A percentile compares a stretch with the other conserved stretches of the same genome.
These are phyloP conservation scores for Flaveria floridana DNA, from an alignment of 140 eudicot species.

Conservation along the genomic window DNA sequence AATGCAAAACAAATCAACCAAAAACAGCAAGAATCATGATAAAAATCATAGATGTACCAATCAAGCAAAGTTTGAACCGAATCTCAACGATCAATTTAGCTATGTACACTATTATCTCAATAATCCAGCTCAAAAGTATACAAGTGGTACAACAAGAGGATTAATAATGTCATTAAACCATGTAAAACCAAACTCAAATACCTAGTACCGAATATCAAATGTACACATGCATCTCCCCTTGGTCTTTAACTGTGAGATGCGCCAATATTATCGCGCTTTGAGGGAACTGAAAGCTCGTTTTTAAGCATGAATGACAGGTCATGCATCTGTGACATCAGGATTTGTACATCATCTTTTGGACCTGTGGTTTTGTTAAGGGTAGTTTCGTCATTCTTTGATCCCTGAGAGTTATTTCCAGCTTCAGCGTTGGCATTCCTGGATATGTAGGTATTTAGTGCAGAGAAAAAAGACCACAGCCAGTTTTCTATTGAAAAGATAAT, in stretches of 20 bases:
- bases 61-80: slow-evolving; percentile 12
- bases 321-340: slow-evolving; percentile 72
- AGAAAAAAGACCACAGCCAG: neutral
- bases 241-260: slow-evolving; percentile 22
- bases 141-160: slow-evolving; percentile 35
- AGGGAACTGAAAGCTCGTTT: slow-evolving; percentile 54
- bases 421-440: slow-evolving; percentile 39
- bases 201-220: slow-evolving; percentile 14
- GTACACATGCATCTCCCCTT: slow-evolving; percentile 27
- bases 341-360: slow-evolving; percentile 40
- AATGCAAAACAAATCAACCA: neutral
- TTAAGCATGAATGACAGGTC: slow-evolving; percentile 85
- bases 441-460: slow-evolving; percentile 14
- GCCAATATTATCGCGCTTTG: slow-evolving; percentile 27
- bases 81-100: slow-evolving; percentile 20
- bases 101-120: slow-evolving; percentile 27
- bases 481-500: neutral
- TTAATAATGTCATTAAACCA: slow-evolving; percentile 10
- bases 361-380: slow-evolving; percentile 17
- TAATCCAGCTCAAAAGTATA: slow-evolving; percentile 32
- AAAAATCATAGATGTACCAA: slow-evolving; percentile 8
- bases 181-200: neutral
- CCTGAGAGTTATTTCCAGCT: slow-evolving; percentile 25
- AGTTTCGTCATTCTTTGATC: slow-evolving; percentile 28
- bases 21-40: neutral